Evolutionary conservation across 2,329 filamentous ascomycete species (phyloP), one percentile per base, ranked within the genome.

Genomic region (Sodiomyces alkalinus): DNA sequence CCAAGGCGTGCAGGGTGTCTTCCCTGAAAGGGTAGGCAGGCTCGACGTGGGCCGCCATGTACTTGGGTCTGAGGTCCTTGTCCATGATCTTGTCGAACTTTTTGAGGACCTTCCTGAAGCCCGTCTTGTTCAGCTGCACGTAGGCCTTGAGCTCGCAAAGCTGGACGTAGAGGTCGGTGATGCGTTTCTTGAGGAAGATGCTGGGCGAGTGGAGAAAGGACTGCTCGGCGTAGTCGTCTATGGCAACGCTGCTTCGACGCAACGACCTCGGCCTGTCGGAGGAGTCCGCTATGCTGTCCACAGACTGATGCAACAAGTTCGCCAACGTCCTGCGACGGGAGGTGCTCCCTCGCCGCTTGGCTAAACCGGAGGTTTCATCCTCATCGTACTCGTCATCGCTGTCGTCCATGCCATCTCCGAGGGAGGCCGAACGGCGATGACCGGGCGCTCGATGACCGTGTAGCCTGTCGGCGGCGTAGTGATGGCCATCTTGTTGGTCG

Each of bases 81-180:
- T 94, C 79, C 33, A 93, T 58, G 32, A 80, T 96, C 62, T 98
- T 98, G 64, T 98, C 90, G 46, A 90, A 98, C 53, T 98, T 98
- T 58, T 98, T 98, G 40, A 96, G 58, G 1, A 92, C 86, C 55
- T 98, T 98, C 45, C 77, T 73, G 56, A 98, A 98, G 9, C 90
- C 90, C 0, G 90, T 98, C 55, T 80, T 80, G 63, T 98, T 98
- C 37, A 98, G 71, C 56, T 96, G 87, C 31, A 86, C 76, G 46
- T 86, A 98, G 2, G 87, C 96, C 48, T 93, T 92, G 44, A 98
- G 70, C 52, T 94, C 90, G 56, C 87, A 94, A 12, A 96, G 62
- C 39, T 82, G 80, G 25, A 98, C 90, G 47, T 94, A 98, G 34
- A 86, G 62, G 47, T 74, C 74, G 39, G 92, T 74, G 31, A 83